Conservation (phyloP, 805 yeast genomes). For the Jamesozyma piceae region DNA sequence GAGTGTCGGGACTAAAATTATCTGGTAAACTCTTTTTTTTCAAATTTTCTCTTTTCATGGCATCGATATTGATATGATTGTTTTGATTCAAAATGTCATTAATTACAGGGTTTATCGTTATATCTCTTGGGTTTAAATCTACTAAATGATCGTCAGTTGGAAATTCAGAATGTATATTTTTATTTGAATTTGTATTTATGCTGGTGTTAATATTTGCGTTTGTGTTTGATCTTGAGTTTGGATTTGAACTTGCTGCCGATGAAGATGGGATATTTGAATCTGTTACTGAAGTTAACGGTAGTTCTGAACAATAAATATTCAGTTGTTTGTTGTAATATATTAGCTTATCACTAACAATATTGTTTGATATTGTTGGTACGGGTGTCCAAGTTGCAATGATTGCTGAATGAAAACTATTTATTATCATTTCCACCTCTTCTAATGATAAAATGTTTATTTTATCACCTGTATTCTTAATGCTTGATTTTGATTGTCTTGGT, state of each 20-base stretch:
- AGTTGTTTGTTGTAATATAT: constrained; percentile 53
- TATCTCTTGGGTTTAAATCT: constrained; percentile 22
- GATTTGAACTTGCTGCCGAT: constrained; percentile 25
- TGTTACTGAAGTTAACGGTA: constrained; percentile 43
- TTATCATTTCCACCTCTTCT: constrained; percentile 32
- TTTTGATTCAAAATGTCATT: not conserved
- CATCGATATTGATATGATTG: not conserved
- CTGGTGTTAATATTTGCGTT: not conserved
- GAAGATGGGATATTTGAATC: constrained; percentile 37
- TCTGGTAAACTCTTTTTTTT: not conserved
- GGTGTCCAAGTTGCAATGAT: constrained; percentile 52
- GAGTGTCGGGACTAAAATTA: not conserved
- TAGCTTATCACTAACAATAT: constrained; percentile 38
- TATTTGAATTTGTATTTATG: not conserved
- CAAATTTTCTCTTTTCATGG: not conserved
- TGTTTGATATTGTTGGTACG: constrained; percentile 34
- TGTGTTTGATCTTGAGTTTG: not conserved
- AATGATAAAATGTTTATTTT: constrained; percentile 26
- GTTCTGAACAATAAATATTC: constrained; percentile 46
- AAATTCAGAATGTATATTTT: constrained; percentile 9
- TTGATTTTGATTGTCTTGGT: not conserved
- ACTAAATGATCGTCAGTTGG: constrained; percentile 25
- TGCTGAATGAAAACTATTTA: constrained; percentile 28
- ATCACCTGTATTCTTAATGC: constrained; percentile 1
- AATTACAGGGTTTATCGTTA: constrained; percentile 11